phyloP scores from a whole-genome alignment of 2,329 filamentous ascomycete species.

The Monosporascus ibericus region DNA sequence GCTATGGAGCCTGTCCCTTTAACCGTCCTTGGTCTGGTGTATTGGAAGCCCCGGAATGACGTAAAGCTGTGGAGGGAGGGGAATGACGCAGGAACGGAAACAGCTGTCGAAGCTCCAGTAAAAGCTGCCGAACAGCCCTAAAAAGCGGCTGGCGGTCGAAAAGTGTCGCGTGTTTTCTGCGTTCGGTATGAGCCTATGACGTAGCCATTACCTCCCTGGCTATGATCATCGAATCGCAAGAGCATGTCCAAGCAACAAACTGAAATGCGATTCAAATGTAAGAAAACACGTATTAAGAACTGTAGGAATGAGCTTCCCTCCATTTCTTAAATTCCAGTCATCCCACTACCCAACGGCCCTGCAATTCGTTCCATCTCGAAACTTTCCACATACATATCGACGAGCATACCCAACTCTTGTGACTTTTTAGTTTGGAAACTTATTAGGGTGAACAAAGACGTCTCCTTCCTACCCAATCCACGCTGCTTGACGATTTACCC shows the following conservation, averaged over 20 bases:
- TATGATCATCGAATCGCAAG: neutral
- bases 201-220: neutral
- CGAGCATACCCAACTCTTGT: neutral
- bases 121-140: neutral
- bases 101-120: neutral
- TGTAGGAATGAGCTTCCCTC: neutral
- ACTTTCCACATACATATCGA: neutral
- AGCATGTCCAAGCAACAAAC: neutral
- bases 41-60: neutral
- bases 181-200: neutral
- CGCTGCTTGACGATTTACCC: neutral
- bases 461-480: neutral
- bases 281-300: neutral
- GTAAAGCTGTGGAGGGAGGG: neutral
- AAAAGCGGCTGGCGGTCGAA: neutral
- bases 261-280: neutral
- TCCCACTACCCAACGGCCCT: neutral
- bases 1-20: neutral
- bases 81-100: neutral
- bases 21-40: neutral
- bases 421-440: neutral
- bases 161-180: neutral
- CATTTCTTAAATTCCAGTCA: too few relatives aligned
- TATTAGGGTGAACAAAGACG: neutral
- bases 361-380: neutral